Evolutionary conservation across 2,329 filamentous ascomycete genomes (phyloP), one percentile per base, ranked within the genome.

Genomic region (Stromatinia cepivora): DNA sequence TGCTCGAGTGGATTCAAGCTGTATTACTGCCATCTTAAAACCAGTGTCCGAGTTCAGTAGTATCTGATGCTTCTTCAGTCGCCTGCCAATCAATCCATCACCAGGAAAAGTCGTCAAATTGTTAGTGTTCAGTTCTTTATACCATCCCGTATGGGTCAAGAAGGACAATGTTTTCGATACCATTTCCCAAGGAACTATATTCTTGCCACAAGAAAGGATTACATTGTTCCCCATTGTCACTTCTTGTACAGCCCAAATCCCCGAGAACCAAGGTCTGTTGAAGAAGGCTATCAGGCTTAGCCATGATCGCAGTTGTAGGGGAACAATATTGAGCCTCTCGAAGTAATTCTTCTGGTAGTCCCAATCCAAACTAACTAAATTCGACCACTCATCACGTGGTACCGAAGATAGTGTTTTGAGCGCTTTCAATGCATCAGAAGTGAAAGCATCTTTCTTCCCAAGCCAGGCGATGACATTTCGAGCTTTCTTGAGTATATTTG

Each of bases 401-500:
- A 67, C 31, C 11, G 22, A 58, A 50, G 65, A 67, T 22, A 62
- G 10, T 50, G 25, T 42, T 39, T 31, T 67, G 3, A 67, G 45
- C 22, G 54, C 65, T 61, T 62, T 52, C 17, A 50, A 39, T 15
- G 65, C 65, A 61, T 61, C 53, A 22, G 17, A 50, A 52, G 53
- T 70, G 22, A 65, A 59, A 54, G 52, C 17, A 34, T 57, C 64
- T 17, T 70, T 62, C 53, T 67, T 54, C 3, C 72, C 71, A 31
- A 73, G 66, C 71, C 68, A 72, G 10, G 70, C 36, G 17, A 70
- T 56, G 20, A 72, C 66, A 22, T 61, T 61, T 4, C 48, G 46
- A 13, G 72, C 67, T 53, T 63, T 57, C n/a, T 48, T 59, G 36
- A 72, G 71, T 22, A 73, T 73, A 20, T 67, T 22, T 9, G 64